phyloP scores from a whole-genome alignment of 768 basidiomycete genomes.

The Rhizopogon salebrosus region DNA sequence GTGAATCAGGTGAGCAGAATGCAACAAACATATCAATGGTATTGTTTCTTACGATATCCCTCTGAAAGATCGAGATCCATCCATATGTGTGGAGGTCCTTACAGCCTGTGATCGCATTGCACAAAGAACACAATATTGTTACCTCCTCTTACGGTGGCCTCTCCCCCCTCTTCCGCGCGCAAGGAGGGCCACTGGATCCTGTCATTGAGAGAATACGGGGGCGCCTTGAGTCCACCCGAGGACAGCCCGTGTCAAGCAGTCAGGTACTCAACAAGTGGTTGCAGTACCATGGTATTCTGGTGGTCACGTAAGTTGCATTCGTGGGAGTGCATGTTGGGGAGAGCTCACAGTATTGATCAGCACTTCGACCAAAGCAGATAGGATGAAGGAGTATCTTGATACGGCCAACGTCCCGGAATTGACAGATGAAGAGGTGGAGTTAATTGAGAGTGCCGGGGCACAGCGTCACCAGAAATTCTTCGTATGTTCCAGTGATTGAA shows the following conservation, averaged over 20 bases:
- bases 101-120: conserved; percentile 15
- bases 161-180: conserved; percentile 21
- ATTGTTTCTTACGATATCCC: neutral
- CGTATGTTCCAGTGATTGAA: no score
- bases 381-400: no score
- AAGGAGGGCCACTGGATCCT: conserved; percentile 27
- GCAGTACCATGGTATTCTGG: neutral
- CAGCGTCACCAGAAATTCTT: no score
- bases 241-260: conserved; percentile 9
- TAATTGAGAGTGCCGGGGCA: no score
- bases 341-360: no score
- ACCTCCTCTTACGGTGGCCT: conserved; percentile 28
- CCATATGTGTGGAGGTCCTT: conserved; percentile 46
- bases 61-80: conserved; percentile 55
- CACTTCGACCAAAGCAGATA: no score
- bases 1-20: conserved; percentile 58
- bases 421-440: no score
- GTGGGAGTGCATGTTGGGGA: no score
- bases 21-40: neutral
- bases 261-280: conserved; percentile 17
- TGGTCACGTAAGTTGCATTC: no score
- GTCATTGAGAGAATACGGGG: conserved; percentile 21
- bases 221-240: conserved; percentile 8
- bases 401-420: no score
- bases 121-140: conserved; percentile 20